phyloP scores from a whole-genome alignment of 805 yeast species.

The Metschnikowia noctiluminum region DNA sequence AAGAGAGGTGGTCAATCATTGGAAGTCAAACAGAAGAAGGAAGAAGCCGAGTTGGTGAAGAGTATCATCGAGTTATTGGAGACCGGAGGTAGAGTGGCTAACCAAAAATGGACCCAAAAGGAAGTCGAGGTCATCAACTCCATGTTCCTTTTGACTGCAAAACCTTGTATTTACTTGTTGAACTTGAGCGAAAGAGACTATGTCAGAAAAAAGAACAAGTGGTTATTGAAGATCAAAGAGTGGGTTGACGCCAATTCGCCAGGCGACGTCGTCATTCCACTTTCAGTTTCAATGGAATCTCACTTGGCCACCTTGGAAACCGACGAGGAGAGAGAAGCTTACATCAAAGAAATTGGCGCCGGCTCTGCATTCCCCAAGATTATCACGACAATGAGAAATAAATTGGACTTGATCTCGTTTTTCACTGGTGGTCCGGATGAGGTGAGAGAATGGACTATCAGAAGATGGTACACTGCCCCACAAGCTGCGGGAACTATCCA shows the following conservation, averaged over 20 bases:
- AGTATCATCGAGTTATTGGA: conserved; percentile 73
- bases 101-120: conserved; percentile 81
- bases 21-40: conserved; percentile 86
- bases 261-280: conserved; percentile 83
- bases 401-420: conserved; percentile 70
- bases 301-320: conserved; percentile 76
- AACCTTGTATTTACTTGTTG: conserved; percentile 89
- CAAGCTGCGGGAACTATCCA: conserved; percentile 91
- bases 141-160: conserved; percentile 87
- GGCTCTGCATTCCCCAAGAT: conserved; percentile 80
- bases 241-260: conserved; percentile 91
- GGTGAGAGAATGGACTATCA: conserved; percentile 85
- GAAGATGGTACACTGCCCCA: conserved; percentile 73
- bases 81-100: conserved; percentile 84
- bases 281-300: conserved; percentile 81
- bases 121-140: conserved; percentile 88
- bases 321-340: conserved; percentile 40
- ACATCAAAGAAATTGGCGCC: conserved; percentile 71
- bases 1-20: conserved; percentile 86
- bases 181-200: conserved; percentile 89
- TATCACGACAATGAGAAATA: conserved; percentile 62
- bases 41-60: conserved; percentile 72
- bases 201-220: conserved; percentile 84
- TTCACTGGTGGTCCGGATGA: conserved; percentile 86
- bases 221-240: conserved; percentile 72